Percentiles rank a stretch among this genome's conserved stretches.
Evolutionary conservation across 768 basidiomycete species (phyloP).

Genomic region (Panaeolus papilionaceus): DNA sequence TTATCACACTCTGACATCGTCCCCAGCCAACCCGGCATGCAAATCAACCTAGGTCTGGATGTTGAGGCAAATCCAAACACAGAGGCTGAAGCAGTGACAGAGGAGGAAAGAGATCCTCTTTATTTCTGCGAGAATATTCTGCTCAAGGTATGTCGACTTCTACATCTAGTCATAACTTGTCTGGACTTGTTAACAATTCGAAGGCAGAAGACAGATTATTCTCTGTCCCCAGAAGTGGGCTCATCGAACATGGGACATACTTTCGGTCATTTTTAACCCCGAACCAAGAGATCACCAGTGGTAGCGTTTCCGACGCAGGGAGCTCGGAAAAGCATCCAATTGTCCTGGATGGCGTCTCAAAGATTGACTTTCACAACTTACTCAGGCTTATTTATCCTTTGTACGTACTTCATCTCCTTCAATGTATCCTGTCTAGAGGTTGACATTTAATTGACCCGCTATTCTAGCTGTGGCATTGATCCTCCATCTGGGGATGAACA

Average conservation of each 20-base stretch:
- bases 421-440: not conserved
- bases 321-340: conserved; percentile 25
- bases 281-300: no score
- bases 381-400: conserved; percentile 26
- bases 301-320: conserved; percentile 12
- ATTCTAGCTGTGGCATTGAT: not conserved
- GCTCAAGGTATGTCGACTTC: no score
- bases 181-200: no score
- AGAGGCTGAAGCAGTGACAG: no score
- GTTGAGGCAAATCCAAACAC: no score
- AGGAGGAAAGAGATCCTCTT: no score
- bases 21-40: no score
- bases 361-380: conserved; percentile 25
- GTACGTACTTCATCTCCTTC: conserved; percentile 14
- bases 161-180: no score
- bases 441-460: not conserved
- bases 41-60: no score
- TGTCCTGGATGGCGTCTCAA: conserved; percentile 22
- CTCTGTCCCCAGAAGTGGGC: conserved; percentile 18
- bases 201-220: conserved; percentile 24
- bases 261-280: conserved; percentile 17
- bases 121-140: no score
- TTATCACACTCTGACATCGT: no score
- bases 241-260: conserved; percentile 14
- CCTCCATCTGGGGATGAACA: conserved; percentile 2